Base-by-base conservation (phyloP, 768 basidiomycete genomes). In the Russula olivacea region DNA sequence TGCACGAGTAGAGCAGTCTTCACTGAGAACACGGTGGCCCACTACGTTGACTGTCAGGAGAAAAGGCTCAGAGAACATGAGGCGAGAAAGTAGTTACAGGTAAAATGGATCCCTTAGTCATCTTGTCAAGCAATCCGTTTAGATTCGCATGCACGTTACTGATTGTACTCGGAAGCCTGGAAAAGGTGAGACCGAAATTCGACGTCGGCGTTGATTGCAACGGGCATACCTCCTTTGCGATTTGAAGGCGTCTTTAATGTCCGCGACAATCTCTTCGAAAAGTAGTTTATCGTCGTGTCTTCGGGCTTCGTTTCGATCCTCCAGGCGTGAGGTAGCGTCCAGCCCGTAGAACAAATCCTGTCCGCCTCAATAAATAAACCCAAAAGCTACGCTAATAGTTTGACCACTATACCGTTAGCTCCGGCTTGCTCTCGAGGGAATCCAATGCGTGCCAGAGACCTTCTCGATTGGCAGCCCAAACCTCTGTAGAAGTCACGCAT, bases 401-500 rank as follows among this genome's bases (percentile, higher is more conserved):
- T 36, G 17, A 23, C 7, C 4, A 17, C 47, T 12, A 21, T 55
- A 64, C 65, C 65, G 17, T 45, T 3, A 66, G 32, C n/a, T 63
- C 47, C 30, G 5, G 21, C 14, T 1, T 43, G 21, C 61, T 66
- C 51, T 63, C 61, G 19, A 66, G 57, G 28, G 9, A 23, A 34
- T 43, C 30, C 38, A 66, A 43, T 7, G 53, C 21, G 1, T 1
- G 8, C 55, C 65, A 63, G 11, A 66, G 40, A 28, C 51, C 25
- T 19, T 64, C 48, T 15, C 65, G 61, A 47, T 66, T 66, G 15
- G 48, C 32, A 9, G 41, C 65, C 65, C 65, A 66, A 53, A 10
- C 36, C 9, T 64, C 61, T 1, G 57, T n/a, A 28, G 57, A 58
- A 19, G 14, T 10, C 4, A 66, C 50, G 10, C 61, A 58, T 19